A percentile compares a stretch with the other conserved stretches of the same genome.
These are phyloP conservation scores for Xylariaceae sp. DNA, from an alignment of 2,329 filamentous ascomycete genomes.

Conservation along the genomic window DNA sequence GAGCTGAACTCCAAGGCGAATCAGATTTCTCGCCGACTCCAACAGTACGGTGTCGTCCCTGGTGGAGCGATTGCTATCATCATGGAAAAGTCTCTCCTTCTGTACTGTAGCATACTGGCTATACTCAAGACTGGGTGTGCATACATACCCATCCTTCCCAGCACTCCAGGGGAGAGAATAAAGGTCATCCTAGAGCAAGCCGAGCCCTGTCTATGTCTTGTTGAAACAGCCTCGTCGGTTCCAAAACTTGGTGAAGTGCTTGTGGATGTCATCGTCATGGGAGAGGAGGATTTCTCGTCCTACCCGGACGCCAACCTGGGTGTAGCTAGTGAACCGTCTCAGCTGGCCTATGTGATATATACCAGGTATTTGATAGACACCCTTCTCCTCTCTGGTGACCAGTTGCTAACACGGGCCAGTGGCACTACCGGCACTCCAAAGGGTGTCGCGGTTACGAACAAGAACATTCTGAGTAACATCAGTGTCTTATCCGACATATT, in stretches of 20 bases:
- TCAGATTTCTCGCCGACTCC: constrained; percentile 53
- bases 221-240: constrained; percentile 29
- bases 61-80: constrained; percentile 64
- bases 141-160: constrained; percentile 73
- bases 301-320: constrained; percentile 35
- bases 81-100: constrained; percentile 67
- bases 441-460: constrained; percentile 70
- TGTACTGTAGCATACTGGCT: constrained; percentile 72
- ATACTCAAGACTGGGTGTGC: constrained; percentile 69
- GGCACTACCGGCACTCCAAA: constrained; percentile 79
- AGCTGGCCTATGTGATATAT: constrained; percentile 72
- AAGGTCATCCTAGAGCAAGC: constrained; percentile 58
- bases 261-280: constrained; percentile 32
- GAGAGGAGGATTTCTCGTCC: constrained; percentile 22
- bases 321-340: constrained; percentile 36
- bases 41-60: constrained; percentile 38
- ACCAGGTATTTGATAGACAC: constrained; percentile 43
- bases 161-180: constrained; percentile 59
- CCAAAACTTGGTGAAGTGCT: constrained; percentile 12
- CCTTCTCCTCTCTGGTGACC: not conserved
- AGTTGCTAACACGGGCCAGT: constrained; percentile 26
- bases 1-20: constrained; percentile 62
- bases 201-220: constrained; percentile 40
- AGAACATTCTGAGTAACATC: constrained; percentile 74
- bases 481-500: constrained; percentile 61